phyloP scores from a whole-genome alignment of 495 filamentous ascomycete genomes.

The Neurospora terricola region DNA sequence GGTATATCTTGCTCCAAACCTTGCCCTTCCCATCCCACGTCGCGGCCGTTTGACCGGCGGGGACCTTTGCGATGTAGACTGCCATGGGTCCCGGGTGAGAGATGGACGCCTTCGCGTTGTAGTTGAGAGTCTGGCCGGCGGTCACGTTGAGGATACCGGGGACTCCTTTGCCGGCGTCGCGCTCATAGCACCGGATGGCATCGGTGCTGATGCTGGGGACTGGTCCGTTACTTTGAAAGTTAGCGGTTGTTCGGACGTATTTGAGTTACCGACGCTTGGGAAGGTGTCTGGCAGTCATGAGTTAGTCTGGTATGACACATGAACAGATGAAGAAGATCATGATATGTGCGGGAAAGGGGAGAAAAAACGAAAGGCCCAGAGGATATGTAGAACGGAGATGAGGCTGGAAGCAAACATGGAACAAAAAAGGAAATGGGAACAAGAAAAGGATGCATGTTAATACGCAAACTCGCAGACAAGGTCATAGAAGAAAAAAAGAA shows the following conservation, averaged over 20 bases:
- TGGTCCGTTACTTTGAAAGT: conserved; percentile 43
- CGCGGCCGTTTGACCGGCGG: conserved; percentile 31
- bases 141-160: conserved; percentile 31
- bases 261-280: conserved; percentile 24
- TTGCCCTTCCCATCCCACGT: conserved; percentile 39
- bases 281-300: conserved; percentile 13
- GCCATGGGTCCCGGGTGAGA: conserved; percentile 42
- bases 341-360: too few species aligned
- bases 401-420: too few species aligned
- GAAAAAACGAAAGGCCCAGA: too few species aligned
- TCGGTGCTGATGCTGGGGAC: conserved; percentile 39
- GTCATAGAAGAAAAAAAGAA: too few species aligned
- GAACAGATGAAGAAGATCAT: too few species aligned
- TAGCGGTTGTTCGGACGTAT: conserved; percentile 37
- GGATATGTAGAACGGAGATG: too few species aligned
- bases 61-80: conserved; percentile 47
- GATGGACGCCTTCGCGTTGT: conserved; percentile 36
- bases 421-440: too few species aligned
- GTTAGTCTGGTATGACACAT: too few species aligned
- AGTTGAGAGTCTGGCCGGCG: conserved; percentile 34
- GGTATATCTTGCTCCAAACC: conserved; percentile 46
- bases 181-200: conserved; percentile 43
- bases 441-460: too few species aligned
- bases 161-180: conserved; percentile 25
- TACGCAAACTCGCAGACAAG: too few species aligned